Base-by-base conservation (phyloP, 768 basidiomycete genomes). In the Trametes cinnabarina region DNA sequence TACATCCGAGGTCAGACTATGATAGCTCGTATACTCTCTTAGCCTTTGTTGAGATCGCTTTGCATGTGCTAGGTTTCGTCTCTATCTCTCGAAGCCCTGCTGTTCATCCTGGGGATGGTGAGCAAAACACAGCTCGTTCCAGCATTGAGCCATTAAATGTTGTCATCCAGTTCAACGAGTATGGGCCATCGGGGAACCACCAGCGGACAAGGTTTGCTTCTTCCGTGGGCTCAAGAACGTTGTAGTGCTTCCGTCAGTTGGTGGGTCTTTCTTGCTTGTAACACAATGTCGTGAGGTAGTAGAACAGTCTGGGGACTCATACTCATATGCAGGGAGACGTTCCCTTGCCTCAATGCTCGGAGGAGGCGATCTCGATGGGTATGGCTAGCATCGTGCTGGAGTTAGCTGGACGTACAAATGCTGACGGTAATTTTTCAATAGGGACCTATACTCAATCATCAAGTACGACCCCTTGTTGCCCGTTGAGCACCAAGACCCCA, bases 291-390 rank as follows among this genome's bases (percentile, higher is more conserved):
- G 25, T 12, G 9, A 25, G 32, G 19, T 34, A 56, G 39, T 10
- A 30, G 12, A 28, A n/a, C 7, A 32, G 30, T 7, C 30, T 32
- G 7, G 30, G 12, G 12, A 32, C 30, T 32, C 7, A 32, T 32
- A 12, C 46, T 3, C 14, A 19, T 17, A 20, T 30, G 3, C 61
- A 89, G 87, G 86, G 5, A 55, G 64, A 1, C 80, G 87, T 35
- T 86, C 88, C 0, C 66, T 90, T 40, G 80, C 90, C 10, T 88
- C 87, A 2, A 83, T 80, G 59, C 76, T 91, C 15, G 86, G 80
- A 10, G 89, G 89, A 34, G 90, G 90, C 0, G 90, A 92, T 72
- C 72, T 91, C n/a, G 90, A 91, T 55, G 90, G 90, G 87, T 88
- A 69, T 62, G n/a, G n/a, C n/a, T n/a, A n/a, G n/a, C n/a, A 12